phyloP scores from a whole-genome alignment of 2,329 filamentous ascomycete genomes.

The Pleomassaria siparia region DNA sequence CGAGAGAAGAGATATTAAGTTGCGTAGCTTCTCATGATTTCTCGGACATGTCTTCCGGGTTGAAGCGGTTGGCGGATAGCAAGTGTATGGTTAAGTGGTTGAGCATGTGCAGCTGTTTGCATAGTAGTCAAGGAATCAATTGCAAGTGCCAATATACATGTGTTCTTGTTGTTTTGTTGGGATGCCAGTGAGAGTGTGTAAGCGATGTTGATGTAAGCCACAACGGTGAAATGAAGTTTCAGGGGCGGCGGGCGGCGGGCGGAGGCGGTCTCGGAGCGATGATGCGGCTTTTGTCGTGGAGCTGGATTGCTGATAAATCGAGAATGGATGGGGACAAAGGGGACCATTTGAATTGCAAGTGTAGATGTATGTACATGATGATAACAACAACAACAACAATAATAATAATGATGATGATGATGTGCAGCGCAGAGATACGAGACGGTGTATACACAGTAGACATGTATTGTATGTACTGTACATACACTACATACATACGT shows the following conservation, averaged over 20 bases:
- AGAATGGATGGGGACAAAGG: not conserved
- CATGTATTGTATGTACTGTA: not conserved
- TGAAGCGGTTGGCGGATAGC: not conserved
- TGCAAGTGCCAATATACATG: not conserved
- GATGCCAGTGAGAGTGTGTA: no score
- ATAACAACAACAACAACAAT: no score
- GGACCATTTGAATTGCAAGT: no score
- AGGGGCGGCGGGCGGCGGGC: not conserved
- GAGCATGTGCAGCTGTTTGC: not conserved
- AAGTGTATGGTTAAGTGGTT: not conserved
- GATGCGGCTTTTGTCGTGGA: not conserved
- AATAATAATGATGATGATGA: no score
- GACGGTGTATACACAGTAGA: no score
- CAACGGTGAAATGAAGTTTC: not conserved
- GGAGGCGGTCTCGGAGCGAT: not conserved
- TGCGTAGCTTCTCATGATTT: not conserved
- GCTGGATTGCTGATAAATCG: conserved; percentile 1
- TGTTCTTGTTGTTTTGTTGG: not conserved
- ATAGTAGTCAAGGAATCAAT: not conserved
- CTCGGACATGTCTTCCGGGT: not conserved
- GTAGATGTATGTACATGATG: no score
- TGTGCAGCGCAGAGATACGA: conserved; percentile 1
- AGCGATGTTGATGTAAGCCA: no score
- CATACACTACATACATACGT: no score
- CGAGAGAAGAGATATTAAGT: no score